Base-by-base conservation (phyloP, 78 protist species). In the Pelomyxa schiedti region DNA sequence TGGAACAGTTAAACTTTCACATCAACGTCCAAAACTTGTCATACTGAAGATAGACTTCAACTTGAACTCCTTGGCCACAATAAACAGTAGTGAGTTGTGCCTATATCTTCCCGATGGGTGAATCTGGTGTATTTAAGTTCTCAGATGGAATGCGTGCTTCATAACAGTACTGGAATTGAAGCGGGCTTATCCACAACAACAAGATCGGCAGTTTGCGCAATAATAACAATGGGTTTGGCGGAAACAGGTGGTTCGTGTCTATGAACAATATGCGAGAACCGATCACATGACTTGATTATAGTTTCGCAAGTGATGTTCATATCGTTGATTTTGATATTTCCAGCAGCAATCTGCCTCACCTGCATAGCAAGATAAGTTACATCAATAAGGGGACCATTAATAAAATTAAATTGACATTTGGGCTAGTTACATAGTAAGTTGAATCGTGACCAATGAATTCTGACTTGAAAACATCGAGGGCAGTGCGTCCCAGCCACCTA, bases 241-340 rank as follows among this genome's bases (percentile, higher is more conserved):
- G 66, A 38, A 7, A 91, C 86, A 5, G 93, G 94, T 22, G 87
- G 87, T 67, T 91, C 95, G 74, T 91, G 95, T 38, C 95, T 89
- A 47, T 91, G 95, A 8, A 83, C 78, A 2, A 26, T 30, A 70
- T 91, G 94, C 30, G 30, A 32, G 22, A 91, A 66, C 4, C 8
- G 16, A 41, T 89, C 84, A 39, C 66, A 69, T 39, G 69, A 26
- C 8, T 8, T 58, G 3, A 84, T 4, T 2, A 37, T 58, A 3
- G n/a, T 26, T 16, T 26, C 52, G 1, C n/a, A 52, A 8, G 39
- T 2, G 8, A 63, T 68, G 1, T 8, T 2, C 8, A 66, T 2
- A 9, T 64, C 80, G 58, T 84, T 74, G 1, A 88, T 72, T 2
- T 26, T 39, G 32, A 88, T 74, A 63, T 47, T 42, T 9, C 93